Evolutionary conservation across 345 rosid species (phyloP).

Genomic region (Eucalyptus cladocalyx): DNA sequence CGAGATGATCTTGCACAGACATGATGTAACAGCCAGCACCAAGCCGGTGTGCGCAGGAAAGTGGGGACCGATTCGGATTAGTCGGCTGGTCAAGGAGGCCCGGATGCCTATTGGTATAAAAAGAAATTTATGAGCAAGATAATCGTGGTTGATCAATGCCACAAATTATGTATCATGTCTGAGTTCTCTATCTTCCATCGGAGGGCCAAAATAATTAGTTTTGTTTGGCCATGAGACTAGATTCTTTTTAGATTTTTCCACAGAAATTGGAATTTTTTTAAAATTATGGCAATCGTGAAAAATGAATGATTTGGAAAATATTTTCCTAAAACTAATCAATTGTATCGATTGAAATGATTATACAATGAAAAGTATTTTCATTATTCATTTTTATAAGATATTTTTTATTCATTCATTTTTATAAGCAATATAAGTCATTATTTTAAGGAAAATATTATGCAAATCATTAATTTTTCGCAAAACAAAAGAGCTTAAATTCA

Average conservation of each 20-base stretch:
- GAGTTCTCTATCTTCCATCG: not conserved
- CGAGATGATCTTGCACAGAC: not conserved
- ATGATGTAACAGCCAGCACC: not conserved
- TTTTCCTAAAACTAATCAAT: not conserved
- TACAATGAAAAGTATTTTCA: not conserved
- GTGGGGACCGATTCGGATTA: not conserved
- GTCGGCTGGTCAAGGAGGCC: not conserved
- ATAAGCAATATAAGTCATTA: not conserved
- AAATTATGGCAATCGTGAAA: not conserved
- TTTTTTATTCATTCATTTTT: not conserved
- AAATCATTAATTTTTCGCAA: not conserved
- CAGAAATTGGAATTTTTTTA: not conserved
- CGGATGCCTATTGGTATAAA: not conserved
- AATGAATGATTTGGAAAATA: not conserved
- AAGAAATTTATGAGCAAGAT: not conserved
- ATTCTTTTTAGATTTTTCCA: not conserved
- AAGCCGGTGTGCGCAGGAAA: no score
- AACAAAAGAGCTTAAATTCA: not conserved
- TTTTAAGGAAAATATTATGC: not conserved
- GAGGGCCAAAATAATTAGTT: not conserved
- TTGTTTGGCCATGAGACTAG: not conserved
- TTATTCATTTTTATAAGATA: not conserved
- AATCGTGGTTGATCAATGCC: not conserved
- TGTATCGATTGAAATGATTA: not conserved
- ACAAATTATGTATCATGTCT: not conserved